phyloP scores from a whole-genome alignment of 768 basidiomycete species.

The Pulveroboletus ravenelii region DNA sequence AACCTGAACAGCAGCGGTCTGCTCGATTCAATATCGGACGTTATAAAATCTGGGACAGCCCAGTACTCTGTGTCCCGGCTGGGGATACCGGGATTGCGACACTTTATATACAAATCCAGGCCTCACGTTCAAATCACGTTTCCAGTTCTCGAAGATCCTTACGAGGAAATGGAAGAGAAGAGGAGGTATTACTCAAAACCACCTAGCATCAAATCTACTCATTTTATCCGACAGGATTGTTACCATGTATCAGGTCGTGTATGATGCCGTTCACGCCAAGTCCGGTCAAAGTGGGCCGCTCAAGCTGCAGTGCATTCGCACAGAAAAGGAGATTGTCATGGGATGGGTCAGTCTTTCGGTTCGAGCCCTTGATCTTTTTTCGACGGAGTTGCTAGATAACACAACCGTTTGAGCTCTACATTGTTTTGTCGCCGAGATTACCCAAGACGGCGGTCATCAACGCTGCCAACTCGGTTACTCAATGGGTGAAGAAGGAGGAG shows the following conservation, averaged over 20 bases:
- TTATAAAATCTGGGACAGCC: constrained; percentile 46
- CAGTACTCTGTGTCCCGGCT: constrained; percentile 70
- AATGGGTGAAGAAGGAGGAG: constrained; percentile 93
- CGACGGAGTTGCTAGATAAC: constrained; percentile 59
- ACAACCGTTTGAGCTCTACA: constrained; percentile 88
- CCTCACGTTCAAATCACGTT: constrained; percentile 84
- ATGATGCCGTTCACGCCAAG: constrained; percentile 87
- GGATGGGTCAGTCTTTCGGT: constrained; percentile 72
- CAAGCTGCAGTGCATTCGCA: constrained; percentile 83
- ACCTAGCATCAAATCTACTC: constrained; percentile 2
- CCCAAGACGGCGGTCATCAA: constrained; percentile 86
- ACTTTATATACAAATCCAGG: constrained; percentile 93
- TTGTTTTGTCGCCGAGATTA: constrained; percentile 73
- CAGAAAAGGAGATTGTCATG: constrained; percentile 83
- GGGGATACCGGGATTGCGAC: constrained; percentile 84
- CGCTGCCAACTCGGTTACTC: constrained; percentile 82
- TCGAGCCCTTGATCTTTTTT: background rate
- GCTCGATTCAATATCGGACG: constrained; percentile 44
- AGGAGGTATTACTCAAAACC: constrained; percentile 45
- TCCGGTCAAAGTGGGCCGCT: constrained; percentile 77
- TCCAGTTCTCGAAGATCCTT: constrained; percentile 84
- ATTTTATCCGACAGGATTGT: constrained; percentile 49
- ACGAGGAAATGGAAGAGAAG: constrained; percentile 55
- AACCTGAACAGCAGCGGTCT: constrained; percentile 61
- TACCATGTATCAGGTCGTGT: constrained; percentile 82